phyloP scores from a whole-genome alignment of 1,284 basidiomycete genomes.

The Pseudozyma hubeiensis region DNA sequence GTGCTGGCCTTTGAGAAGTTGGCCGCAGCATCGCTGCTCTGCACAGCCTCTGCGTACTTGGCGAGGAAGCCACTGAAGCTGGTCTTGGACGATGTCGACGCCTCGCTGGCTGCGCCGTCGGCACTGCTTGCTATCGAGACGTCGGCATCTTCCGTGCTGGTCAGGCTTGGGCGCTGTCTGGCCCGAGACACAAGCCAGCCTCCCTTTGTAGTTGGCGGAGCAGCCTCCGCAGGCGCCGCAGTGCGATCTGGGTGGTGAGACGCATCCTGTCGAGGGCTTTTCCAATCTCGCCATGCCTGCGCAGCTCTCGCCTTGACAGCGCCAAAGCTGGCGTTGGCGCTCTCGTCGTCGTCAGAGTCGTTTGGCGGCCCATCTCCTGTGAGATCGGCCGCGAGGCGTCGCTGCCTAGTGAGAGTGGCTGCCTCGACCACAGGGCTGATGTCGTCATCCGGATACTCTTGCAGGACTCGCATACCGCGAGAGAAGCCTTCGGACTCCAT shows the following conservation, averaged over 20 bases:
- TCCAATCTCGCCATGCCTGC: slow-evolving; percentile 46
- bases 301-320: slow-evolving; percentile 39
- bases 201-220: slow-evolving; percentile 23
- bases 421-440: slow-evolving; percentile 57
- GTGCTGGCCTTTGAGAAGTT: slow-evolving; percentile 64
- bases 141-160: slow-evolving; percentile 19
- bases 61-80: slow-evolving; percentile 43
- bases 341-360: slow-evolving; percentile 37
- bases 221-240: slow-evolving; percentile 1
- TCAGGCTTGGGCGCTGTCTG: slow-evolving; percentile 11
- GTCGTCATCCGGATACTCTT: slow-evolving; percentile 59
- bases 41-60: slow-evolving; percentile 61
- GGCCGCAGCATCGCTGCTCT: slow-evolving; percentile 64
- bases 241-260: not conserved
- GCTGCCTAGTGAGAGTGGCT: slow-evolving; percentile 53
- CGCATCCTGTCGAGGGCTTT: slow-evolving; percentile 10
- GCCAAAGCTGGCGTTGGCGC: slow-evolving; percentile 11
- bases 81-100: slow-evolving; percentile 35
- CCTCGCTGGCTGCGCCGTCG: slow-evolving; percentile 15
- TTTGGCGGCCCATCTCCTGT: slow-evolving; percentile 60
- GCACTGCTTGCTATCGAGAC: slow-evolving; percentile 26
- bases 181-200: slow-evolving; percentile 43
- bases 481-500: slow-evolving; percentile 56
- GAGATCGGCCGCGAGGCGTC: slow-evolving; percentile 57
- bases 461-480: slow-evolving; percentile 53